Evolutionary conservation across 352 stramenopile genomes (phyloP).

Genomic region (Globisporangium ultimum): DNA sequence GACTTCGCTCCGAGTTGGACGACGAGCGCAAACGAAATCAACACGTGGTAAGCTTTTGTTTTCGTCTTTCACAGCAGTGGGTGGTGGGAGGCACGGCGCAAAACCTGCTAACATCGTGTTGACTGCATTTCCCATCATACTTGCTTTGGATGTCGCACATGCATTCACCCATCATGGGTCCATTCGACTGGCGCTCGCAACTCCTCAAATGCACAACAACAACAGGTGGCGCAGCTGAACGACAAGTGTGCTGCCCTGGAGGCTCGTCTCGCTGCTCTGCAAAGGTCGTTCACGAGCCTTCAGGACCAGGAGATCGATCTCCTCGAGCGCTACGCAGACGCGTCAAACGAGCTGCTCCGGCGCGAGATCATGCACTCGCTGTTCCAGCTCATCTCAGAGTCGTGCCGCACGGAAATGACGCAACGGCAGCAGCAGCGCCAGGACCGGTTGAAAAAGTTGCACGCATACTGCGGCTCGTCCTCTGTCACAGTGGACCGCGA

Average conservation of each 20-base stretch:
- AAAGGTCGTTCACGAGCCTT: constrained; percentile 13
- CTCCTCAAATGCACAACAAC: background rate
- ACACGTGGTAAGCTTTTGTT: constrained; percentile 24
- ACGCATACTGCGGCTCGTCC: constrained; percentile 62
- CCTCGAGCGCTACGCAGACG: constrained; percentile 26
- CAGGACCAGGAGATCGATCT: constrained; percentile 41
- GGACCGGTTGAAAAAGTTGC: constrained; percentile 40
- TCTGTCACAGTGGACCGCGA: constrained; percentile 48
- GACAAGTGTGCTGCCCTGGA: constrained; percentile 43
- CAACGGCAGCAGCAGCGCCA: constrained; percentile 17
- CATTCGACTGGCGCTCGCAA: constrained; percentile 1
- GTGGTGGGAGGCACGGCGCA: background rate
- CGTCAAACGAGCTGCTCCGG: constrained; percentile 19
- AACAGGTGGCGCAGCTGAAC: constrained; percentile 39
- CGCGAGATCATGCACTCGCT: constrained; percentile 23
- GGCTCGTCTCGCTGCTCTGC: constrained; percentile 26
- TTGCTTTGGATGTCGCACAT: background rate
- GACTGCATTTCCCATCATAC: background rate
- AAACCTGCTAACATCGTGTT: background rate
- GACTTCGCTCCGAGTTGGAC: constrained; percentile 44
- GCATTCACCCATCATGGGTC: background rate
- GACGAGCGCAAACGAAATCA: constrained; percentile 45
- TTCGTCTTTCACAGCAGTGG: background rate
- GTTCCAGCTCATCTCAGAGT: constrained; percentile 17
- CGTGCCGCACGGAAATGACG: constrained; percentile 29